Conservation (phyloP, 2,329 filamentous ascomycete species). For the Neurospora crassa region DNA sequence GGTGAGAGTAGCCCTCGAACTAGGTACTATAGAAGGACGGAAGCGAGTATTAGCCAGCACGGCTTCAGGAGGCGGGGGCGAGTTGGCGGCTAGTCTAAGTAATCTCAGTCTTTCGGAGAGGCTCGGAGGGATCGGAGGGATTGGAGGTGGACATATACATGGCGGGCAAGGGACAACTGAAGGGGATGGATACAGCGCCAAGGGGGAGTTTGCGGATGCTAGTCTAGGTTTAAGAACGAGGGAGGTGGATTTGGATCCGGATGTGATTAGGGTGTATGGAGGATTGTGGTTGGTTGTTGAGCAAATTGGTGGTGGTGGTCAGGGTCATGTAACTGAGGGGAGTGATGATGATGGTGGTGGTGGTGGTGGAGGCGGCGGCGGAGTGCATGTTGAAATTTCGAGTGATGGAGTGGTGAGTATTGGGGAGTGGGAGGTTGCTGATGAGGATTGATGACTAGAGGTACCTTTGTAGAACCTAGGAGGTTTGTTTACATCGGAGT, state of each 20-base stretch:
- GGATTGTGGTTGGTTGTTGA: slow-evolving; percentile 77
- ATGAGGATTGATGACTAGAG: slow-evolving; percentile 3
- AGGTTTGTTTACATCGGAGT: neutral
- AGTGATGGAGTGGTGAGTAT: slow-evolving; percentile 26
- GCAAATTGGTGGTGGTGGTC: slow-evolving; percentile 42
- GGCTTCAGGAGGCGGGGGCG: neutral
- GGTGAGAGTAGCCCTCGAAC: slow-evolving; percentile 62
- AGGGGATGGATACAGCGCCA: slow-evolving; percentile 26
- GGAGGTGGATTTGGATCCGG: slow-evolving; percentile 66
- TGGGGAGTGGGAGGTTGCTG: slow-evolving; percentile 26
- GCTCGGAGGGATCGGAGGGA: neutral
- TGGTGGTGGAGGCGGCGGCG: slow-evolving; percentile 43
- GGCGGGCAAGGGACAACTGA: slow-evolving; percentile 26
- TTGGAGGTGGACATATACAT: neutral
- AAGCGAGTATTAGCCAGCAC: neutral
- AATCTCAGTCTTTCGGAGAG: neutral
- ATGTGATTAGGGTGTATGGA: slow-evolving; percentile 35
- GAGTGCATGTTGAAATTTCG: slow-evolving; percentile 33
- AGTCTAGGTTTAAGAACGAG: slow-evolving; percentile 56
- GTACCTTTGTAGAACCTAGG: neutral
- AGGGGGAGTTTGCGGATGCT: slow-evolving; percentile 62
- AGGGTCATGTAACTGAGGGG: slow-evolving; percentile 39
- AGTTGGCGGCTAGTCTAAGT: neutral
- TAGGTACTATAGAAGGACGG: slow-evolving; percentile 38
- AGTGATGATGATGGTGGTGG: slow-evolving; percentile 37